Conservation (phyloP, 208 protist species). For the Herpetomonas samuelpessoai region DNA sequence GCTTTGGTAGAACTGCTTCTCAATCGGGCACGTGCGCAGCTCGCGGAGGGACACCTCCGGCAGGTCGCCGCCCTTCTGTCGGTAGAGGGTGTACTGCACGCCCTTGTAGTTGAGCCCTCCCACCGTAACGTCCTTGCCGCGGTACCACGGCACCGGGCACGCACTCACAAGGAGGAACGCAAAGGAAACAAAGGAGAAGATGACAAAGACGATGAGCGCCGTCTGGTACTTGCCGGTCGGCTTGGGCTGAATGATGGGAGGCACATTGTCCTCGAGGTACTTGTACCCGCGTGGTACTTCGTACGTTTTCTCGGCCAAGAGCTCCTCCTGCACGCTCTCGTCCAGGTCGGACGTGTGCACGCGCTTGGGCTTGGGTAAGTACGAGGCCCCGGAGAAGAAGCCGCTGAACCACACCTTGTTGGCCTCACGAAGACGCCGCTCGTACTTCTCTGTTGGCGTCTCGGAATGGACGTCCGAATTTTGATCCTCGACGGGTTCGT, state of each 20-base stretch:
- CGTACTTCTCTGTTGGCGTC: constrained; percentile 24
- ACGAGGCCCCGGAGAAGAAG: constrained; percentile 39
- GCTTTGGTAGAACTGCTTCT: constrained; percentile 65
- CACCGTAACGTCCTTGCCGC: constrained; percentile 31
- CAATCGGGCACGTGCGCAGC: constrained; percentile 30
- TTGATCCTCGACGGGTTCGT: constrained; percentile 6
- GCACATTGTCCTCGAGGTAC: constrained; percentile 36
- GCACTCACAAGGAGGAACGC: constrained; percentile 34
- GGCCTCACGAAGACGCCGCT: constrained; percentile 20
- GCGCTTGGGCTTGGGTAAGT: constrained; percentile 44
- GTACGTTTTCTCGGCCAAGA: constrained; percentile 40
- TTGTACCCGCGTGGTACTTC: constrained; percentile 58
- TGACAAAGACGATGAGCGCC: constrained; percentile 36
- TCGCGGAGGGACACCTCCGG: constrained; percentile 11
- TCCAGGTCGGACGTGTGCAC: constrained; percentile 31
- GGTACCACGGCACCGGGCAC: constrained; percentile 55
- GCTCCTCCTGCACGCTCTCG: constrained; percentile 32
- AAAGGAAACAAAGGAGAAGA: constrained; percentile 33
- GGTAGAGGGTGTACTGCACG: constrained; percentile 39
- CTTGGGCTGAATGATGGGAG: constrained; percentile 29
- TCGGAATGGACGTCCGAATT: constrained; percentile 12
- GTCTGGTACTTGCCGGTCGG: constrained; percentile 22
- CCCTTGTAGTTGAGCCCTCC: constrained; percentile 38
- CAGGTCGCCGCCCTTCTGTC: constrained; percentile 23
- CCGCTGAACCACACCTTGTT: constrained; percentile 50